Evolutionary conservation across 2,329 filamentous ascomycete genomes (phyloP).

Genomic region (Cladophialophora yegresii): DNA sequence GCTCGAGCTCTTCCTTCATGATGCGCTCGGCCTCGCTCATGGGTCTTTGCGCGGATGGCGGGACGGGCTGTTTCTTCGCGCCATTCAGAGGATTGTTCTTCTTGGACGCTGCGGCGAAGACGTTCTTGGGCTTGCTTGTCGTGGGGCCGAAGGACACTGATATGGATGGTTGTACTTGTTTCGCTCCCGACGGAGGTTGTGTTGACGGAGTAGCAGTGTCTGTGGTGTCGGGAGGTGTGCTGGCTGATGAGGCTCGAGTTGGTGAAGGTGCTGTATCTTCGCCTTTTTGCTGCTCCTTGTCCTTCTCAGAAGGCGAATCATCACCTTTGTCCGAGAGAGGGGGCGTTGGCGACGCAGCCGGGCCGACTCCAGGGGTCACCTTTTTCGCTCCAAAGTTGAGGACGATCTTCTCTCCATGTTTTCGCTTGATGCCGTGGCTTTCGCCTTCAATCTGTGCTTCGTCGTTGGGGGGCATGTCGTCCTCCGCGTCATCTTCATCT

Average conservation of each 20-base stretch:
- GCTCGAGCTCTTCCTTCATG: constrained; percentile 81
- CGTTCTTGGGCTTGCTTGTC: constrained; percentile 68
- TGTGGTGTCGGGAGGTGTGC: constrained; percentile 2
- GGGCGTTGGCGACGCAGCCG: constrained; percentile 36
- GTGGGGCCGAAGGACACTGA: constrained; percentile 65
- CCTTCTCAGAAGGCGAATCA: constrained; percentile 23
- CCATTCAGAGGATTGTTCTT: constrained; percentile 70
- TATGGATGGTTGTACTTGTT: constrained; percentile 45
- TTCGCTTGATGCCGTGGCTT: constrained; percentile 51
- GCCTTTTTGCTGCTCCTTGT: background rate
- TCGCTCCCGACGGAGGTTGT: constrained; percentile 28
- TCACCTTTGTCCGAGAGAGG: constrained; percentile 30
- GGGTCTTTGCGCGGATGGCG: constrained; percentile 67
- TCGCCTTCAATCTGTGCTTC: constrained; percentile 46
- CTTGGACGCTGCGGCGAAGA: constrained; percentile 63
- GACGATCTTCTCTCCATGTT: constrained; percentile 75
- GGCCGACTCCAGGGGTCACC: constrained; percentile 29
- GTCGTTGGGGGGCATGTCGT: constrained; percentile 33
- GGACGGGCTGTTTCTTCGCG: constrained; percentile 62
- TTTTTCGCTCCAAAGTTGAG: constrained; percentile 61
- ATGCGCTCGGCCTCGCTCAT: constrained; percentile 87
- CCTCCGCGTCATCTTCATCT: constrained; percentile 47
- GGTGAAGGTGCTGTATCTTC: constrained; percentile 1
- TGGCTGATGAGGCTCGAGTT: constrained; percentile 38
- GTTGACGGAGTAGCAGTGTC: constrained; percentile 1